phyloP scores from a whole-genome alignment of 1,284 basidiomycete genomes.

The Taiwanofungus camphoratus region DNA sequence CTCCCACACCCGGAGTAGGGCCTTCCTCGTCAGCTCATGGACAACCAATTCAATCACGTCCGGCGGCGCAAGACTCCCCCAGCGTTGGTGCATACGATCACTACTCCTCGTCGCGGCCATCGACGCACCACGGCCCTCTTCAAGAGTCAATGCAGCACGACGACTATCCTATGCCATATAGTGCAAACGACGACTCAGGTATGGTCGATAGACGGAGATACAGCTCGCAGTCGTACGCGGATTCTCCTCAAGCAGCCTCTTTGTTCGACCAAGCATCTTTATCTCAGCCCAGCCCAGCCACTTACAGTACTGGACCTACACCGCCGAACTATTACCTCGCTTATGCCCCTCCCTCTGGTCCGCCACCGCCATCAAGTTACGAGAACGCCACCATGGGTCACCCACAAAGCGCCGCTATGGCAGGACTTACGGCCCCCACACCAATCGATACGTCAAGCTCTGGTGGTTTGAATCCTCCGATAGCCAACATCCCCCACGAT shows the following conservation, averaged over 20 bases:
- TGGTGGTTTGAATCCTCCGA: slow-evolving; percentile 4
- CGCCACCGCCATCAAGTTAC: slow-evolving; percentile 11
- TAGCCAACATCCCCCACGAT: slow-evolving; percentile 1
- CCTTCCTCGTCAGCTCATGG: slow-evolving; percentile 8
- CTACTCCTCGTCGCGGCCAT: slow-evolving; percentile 11
- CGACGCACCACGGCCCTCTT: slow-evolving; percentile 6
- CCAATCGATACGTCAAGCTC: background rate
- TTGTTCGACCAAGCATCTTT: slow-evolving; percentile 17
- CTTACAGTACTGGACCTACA: slow-evolving; percentile 14
- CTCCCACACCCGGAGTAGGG: background rate
- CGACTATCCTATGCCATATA: slow-evolving; percentile 21
- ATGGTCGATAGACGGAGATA: slow-evolving; percentile 16
- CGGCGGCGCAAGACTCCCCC: slow-evolving; percentile 9
- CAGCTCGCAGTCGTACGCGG: slow-evolving; percentile 16
- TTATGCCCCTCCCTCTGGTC: slow-evolving; percentile 13
- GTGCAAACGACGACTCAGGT: slow-evolving; percentile 13
- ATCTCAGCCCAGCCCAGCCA: slow-evolving; percentile 13
- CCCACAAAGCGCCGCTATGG: slow-evolving; percentile 12
- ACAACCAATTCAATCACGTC: slow-evolving; percentile 5
- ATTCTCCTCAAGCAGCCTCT: slow-evolving; percentile 16
- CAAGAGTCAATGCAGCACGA: slow-evolving; percentile 12
- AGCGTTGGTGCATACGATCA: slow-evolving; percentile 10
- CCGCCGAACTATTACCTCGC: slow-evolving; percentile 17
- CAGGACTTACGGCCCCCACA: slow-evolving; percentile 7
- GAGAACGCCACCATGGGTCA: slow-evolving; percentile 11